Conservation (phyloP, 176 grass and related monocot species). For the Aegilops sharonensis region DNA sequence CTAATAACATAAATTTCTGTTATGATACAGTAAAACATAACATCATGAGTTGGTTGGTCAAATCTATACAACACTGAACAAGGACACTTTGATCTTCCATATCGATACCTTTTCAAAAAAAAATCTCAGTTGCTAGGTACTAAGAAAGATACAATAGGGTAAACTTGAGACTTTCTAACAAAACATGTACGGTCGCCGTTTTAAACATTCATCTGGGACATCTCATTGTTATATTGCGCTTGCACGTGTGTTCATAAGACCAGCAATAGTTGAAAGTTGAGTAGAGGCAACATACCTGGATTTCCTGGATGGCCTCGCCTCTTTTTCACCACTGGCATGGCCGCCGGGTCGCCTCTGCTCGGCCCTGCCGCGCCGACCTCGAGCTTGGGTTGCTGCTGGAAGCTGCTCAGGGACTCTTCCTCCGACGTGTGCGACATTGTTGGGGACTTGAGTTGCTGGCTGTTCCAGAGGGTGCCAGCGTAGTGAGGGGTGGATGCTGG, state of each 20-base stretch:
- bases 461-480: constrained; percentile 21
- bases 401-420: constrained; percentile 51
- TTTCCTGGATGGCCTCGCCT: constrained; percentile 55
- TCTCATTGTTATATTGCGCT: constrained; percentile 11
- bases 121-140: too few relatives aligned
- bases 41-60: neutral
- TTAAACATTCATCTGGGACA: neutral
- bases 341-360: constrained; percentile 23
- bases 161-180: neutral
- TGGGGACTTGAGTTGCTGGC: constrained; percentile 8
- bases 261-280: neutral
- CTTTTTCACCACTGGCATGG: constrained; percentile 42
- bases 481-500: constrained; percentile 14
- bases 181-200: neutral
- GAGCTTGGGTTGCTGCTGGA: constrained; percentile 45
- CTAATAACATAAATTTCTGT: neutral
- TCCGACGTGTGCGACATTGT: constrained; percentile 59
- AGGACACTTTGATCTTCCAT: too few relatives aligned
- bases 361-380: constrained; percentile 26
- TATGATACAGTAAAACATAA: neutral
- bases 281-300: constrained; percentile 30
- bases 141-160: neutral
- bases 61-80: neutral
- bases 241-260: constrained; percentile 26
- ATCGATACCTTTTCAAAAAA: too few relatives aligned